A percentile compares a stretch with the other conserved stretches of the same genome.
Evolutionary conservation across 495 filamentous ascomycete species (phyloP).

Genomic region (Aspergillus coremiiformis): DNA sequence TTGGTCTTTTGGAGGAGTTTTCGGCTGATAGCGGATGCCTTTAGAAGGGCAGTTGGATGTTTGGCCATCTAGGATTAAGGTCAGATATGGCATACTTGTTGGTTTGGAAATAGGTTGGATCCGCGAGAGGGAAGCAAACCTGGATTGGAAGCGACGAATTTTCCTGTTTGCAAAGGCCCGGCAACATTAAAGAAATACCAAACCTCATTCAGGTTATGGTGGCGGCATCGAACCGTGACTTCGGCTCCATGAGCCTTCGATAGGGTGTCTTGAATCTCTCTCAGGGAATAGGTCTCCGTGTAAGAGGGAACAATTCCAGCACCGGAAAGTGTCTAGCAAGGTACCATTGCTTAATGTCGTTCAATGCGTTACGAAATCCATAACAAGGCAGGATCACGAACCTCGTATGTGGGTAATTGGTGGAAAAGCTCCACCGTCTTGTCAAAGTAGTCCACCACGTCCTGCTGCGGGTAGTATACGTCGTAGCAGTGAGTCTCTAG

Average conservation of each 20-base stretch:
- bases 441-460: constrained; percentile 54
- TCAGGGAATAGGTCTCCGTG: constrained; percentile 48
- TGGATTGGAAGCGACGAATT: constrained; percentile 59
- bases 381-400: constrained; percentile 12
- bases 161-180: constrained; percentile 67
- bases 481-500: constrained; percentile 68
- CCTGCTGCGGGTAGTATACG: constrained; percentile 53
- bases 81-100: not conserved
- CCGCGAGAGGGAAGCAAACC: constrained; percentile 26
- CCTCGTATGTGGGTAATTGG: constrained; percentile 37
- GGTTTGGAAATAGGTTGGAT: not conserved
- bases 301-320: constrained; percentile 44
- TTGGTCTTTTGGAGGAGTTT: constrained; percentile 32
- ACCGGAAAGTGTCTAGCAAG: constrained; percentile 33
- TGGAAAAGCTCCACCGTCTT: constrained; percentile 48
- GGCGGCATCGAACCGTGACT: constrained; percentile 62
- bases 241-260: constrained; percentile 52
- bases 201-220: constrained; percentile 59
- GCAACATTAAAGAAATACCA: constrained; percentile 82
- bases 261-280: constrained; percentile 58
- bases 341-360: not conserved
- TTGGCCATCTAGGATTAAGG: constrained; percentile 41
- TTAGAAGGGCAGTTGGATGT: constrained; percentile 54
- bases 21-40: constrained; percentile 64
- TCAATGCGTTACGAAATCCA: not conserved